These are phyloP conservation scores for Ilex asprella DNA, from an alignment of 257 asterid species.

Conservation along the genomic window DNA sequence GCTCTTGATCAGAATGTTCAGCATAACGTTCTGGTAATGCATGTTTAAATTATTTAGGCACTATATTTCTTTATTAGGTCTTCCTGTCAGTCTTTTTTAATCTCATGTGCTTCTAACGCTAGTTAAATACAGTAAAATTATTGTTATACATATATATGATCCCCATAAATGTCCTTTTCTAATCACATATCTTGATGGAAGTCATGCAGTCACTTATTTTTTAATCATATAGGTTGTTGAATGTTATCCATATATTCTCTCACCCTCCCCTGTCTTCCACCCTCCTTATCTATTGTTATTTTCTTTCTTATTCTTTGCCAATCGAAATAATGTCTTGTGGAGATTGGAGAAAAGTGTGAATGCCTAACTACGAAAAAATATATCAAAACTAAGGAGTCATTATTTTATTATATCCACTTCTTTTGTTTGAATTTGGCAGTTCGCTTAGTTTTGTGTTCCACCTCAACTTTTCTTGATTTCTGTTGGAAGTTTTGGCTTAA, in stretches of 20 bases:
- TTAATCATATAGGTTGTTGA: neutral
- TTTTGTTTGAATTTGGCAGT: too few relatives aligned
- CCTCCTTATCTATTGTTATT: neutral
- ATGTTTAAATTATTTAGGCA: constrained; percentile 8
- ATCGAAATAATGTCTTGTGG: too few relatives aligned
- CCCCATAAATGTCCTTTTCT: neutral
- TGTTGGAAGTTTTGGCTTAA: too few relatives aligned
- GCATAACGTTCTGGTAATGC: constrained; percentile 91
- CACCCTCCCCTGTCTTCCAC: neutral
- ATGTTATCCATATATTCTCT: neutral
- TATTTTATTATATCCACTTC: too few relatives aligned
- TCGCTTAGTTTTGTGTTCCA: too few relatives aligned
- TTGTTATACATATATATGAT: neutral
- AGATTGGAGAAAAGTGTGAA: too few relatives aligned
- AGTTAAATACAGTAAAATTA: too few relatives aligned
- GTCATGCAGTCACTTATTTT: neutral
- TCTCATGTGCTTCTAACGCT: too few relatives aligned
- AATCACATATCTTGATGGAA: neutral
- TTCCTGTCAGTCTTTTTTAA: neutral
- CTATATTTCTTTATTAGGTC: neutral
- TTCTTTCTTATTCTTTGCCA: too few relatives aligned
- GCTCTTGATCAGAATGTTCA: constrained; percentile 90
- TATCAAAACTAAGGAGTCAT: too few relatives aligned
- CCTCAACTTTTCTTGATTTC: too few relatives aligned
- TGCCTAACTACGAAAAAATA: too few relatives aligned